Evolutionary conservation across 176 grass and related monocot species (phyloP).

Genomic region (Eragrostis curvula): DNA sequence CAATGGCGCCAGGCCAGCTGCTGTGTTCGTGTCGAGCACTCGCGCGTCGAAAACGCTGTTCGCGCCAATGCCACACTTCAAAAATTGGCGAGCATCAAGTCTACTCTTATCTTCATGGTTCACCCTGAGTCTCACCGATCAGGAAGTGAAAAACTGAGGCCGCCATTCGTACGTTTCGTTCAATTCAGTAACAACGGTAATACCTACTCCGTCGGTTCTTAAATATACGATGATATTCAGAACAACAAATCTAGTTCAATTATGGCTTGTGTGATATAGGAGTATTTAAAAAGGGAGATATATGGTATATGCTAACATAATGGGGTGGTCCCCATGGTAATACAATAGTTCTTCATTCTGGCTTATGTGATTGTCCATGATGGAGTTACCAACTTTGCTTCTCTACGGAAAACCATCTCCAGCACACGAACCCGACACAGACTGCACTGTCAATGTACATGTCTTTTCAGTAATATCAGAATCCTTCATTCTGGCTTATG

Average conservation of each 20-base stretch:
- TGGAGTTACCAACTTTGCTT: background rate
- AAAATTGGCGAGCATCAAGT: too few relatives aligned
- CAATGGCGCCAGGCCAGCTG: background rate
- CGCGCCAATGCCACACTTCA: background rate
- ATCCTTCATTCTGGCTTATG: background rate
- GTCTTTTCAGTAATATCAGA: background rate
- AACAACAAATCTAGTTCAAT: too few relatives aligned
- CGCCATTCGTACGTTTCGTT: too few relatives aligned
- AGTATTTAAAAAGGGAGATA: too few relatives aligned
- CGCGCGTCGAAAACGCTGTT: background rate
- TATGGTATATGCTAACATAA: too few relatives aligned
- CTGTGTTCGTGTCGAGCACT: background rate
- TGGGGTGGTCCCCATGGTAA: background rate
- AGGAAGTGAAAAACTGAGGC: too few relatives aligned
- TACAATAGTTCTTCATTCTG: background rate
- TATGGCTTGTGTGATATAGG: too few relatives aligned
- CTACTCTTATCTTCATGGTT: too few relatives aligned
- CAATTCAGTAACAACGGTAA: too few relatives aligned
- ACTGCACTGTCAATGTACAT: background rate
- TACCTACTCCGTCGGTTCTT: too few relatives aligned
- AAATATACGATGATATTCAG: too few relatives aligned
- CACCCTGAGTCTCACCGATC: too few relatives aligned
- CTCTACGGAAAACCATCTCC: background rate
- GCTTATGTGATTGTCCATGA: background rate
- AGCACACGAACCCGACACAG: background rate